phyloP scores from a whole-genome alignment of 768 basidiomycete genomes.

The Leccinum fibrillosum region DNA sequence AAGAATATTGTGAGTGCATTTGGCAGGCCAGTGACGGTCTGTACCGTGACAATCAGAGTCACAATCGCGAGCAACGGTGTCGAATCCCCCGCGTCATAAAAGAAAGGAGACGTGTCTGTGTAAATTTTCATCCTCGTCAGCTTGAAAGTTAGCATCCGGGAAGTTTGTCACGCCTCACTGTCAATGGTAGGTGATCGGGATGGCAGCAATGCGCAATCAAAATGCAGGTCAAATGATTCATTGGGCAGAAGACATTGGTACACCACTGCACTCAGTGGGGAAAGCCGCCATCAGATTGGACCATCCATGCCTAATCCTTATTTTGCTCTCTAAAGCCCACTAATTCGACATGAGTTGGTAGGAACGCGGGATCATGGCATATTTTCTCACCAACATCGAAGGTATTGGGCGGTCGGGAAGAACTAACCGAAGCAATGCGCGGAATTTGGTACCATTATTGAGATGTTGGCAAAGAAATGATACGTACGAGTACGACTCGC shows the following conservation, averaged over 20 bases:
- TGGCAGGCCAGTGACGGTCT: too few species aligned
- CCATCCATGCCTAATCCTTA: constrained; percentile 11
- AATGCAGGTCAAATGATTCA: background rate
- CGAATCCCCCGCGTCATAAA: background rate
- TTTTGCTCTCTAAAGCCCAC: constrained; percentile 47
- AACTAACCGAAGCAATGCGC: background rate
- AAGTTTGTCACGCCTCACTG: background rate
- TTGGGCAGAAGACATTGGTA: background rate
- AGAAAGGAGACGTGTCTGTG: background rate
- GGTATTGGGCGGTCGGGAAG: constrained; percentile 72
- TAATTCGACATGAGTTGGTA: constrained; percentile 16
- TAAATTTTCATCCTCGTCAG: background rate
- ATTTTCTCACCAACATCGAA: constrained; percentile 63
- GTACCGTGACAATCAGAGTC: too few species aligned
- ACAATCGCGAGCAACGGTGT: background rate
- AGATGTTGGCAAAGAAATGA: background rate
- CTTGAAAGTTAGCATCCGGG: background rate
- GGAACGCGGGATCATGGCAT: background rate
- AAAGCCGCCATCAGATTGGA: background rate
- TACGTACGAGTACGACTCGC: too few species aligned
- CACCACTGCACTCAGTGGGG: background rate
- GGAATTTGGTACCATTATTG: background rate
- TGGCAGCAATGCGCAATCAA: background rate
- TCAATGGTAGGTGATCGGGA: background rate
- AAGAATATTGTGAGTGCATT: background rate